A percentile compares a stretch with the other conserved stretches of the same genome.
phyloP scores from a whole-genome alignment of 805 yeast genomes.

The Candida easanensis region DNA sequence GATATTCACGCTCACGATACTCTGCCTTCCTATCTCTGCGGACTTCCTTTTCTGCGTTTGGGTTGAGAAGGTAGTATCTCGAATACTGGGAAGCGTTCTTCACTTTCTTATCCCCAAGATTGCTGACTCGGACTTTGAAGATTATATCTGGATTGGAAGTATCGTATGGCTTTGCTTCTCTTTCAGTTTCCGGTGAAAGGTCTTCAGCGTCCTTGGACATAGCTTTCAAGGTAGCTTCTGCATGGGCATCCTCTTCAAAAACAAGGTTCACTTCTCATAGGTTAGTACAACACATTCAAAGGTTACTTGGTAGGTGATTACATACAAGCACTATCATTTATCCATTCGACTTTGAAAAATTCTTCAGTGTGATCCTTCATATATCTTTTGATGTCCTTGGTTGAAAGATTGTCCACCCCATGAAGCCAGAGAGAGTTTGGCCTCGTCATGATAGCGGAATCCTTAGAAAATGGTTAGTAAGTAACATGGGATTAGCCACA shows the following conservation, averaged over 20 bases:
- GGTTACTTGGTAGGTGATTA: neutral
- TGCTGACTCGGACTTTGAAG: conserved; percentile 21
- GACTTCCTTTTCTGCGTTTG: conserved; percentile 16
- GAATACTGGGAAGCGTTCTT: conserved; percentile 27
- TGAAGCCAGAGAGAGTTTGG: conserved; percentile 21
- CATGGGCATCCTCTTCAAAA: conserved; percentile 22
- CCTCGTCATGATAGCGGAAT: conserved; percentile 20
- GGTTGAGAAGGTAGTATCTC: conserved; percentile 28
- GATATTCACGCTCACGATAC: conserved; percentile 23
- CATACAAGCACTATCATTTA: conserved; percentile 26
- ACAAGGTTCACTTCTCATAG: conserved; percentile 16
- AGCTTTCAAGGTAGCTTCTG: conserved; percentile 12
- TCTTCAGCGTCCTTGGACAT: conserved; percentile 12
- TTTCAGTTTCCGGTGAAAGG: conserved; percentile 7
- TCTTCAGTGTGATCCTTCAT: conserved; percentile 16
- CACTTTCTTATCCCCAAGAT: conserved; percentile 24
- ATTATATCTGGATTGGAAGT: conserved; percentile 16
- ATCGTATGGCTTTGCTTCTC: conserved; percentile 9
- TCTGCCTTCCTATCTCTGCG: conserved; percentile 1
- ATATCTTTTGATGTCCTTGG: conserved; percentile 21
- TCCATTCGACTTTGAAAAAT: conserved; percentile 27
- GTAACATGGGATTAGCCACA: too few relatives aligned
- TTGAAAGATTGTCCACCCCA: conserved; percentile 29
- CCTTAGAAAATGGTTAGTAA: conserved; percentile 4
- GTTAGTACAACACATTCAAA: too few relatives aligned